These are phyloP conservation scores for Pichia exigua DNA, from an alignment of 805 yeast species.

Conservation along the genomic window DNA sequence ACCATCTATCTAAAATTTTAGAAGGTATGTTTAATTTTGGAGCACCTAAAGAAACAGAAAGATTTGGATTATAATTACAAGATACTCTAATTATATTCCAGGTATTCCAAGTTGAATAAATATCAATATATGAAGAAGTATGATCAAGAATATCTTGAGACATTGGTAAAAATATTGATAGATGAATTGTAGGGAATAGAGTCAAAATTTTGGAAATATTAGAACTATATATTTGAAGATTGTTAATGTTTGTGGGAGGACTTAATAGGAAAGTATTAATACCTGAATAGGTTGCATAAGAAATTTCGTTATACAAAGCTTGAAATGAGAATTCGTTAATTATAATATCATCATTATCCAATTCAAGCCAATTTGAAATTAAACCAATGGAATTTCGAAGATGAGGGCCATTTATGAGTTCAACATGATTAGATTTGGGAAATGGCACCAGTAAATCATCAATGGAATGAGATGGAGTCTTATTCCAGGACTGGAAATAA, in stretches of 20 bases:
- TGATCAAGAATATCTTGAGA: conserved; percentile 36
- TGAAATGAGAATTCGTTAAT: conserved; percentile 48
- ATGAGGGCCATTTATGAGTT: conserved; percentile 34
- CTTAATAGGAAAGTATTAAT: conserved; percentile 47
- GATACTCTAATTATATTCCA: conserved; percentile 60
- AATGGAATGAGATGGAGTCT: conserved; percentile 4
- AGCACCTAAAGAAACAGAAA: conserved; percentile 69
- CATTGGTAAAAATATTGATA: conserved; percentile 42
- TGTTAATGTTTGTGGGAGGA: conserved; percentile 53
- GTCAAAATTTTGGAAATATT: conserved; percentile 23
- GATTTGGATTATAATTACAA: conserved; percentile 44
- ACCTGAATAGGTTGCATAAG: conserved; percentile 54
- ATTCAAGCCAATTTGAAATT: conserved; percentile 62
- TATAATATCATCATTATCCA: conserved; percentile 44
- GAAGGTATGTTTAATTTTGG: conserved; percentile 53
- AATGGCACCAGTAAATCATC: conserved; percentile 29
- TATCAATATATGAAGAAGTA: conserved; percentile 28
- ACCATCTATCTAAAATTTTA: conserved; percentile 51
- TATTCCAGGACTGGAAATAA: conserved; percentile 29
- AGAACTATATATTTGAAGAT: conserved; percentile 44
- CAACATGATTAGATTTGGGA: conserved; percentile 21
- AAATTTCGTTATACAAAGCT: conserved; percentile 50
- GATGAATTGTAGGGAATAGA: conserved; percentile 28
- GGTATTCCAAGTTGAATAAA: conserved; percentile 62
- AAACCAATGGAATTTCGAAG: conserved; percentile 42